phyloP scores from a whole-genome alignment of 371 early-diverging fungal genomes.

The Mucor sp. region DNA sequence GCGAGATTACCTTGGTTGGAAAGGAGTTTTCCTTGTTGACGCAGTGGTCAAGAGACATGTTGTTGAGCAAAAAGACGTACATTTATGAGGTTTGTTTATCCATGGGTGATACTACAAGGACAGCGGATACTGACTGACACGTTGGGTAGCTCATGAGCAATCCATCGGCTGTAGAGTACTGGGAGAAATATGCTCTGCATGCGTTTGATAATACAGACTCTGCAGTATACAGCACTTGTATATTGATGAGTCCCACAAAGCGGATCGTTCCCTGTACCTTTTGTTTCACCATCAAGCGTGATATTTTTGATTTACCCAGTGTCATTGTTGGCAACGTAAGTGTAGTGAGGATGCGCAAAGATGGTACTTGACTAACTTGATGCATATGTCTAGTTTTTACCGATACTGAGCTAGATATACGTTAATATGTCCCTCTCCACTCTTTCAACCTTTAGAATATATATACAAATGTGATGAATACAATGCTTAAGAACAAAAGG shows the following conservation, averaged over 20 bases:
- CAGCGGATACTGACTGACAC: background rate
- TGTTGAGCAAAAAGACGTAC: slow-evolving; percentile 72
- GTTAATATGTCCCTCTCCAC: background rate
- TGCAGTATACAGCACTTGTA: slow-evolving; percentile 79
- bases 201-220: slow-evolving; percentile 88
- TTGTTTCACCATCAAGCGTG: slow-evolving; percentile 91
- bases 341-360: background rate
- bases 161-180: slow-evolving; percentile 86
- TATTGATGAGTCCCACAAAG: slow-evolving; percentile 69
- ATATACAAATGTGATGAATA: background rate
- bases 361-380: background rate
- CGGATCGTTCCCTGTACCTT: slow-evolving; percentile 81
- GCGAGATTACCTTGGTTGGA: slow-evolving; percentile 88
- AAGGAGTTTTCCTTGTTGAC: slow-evolving; percentile 90
- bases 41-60: slow-evolving; percentile 78
- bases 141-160: slow-evolving; percentile 79
- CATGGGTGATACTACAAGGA: background rate
- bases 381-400: slow-evolving; percentile 23
- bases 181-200: slow-evolving; percentile 88
- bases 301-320: slow-evolving; percentile 90
- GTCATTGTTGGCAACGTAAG: slow-evolving; percentile 78
- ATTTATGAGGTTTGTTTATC: slow-evolving; percentile 65
- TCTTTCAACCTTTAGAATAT: background rate
- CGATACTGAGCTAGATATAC: slow-evolving; percentile 28
- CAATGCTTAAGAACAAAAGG: background rate